These are phyloP conservation scores for Ambrosiella cleistominuta DNA, from an alignment of 2,329 filamentous ascomycete genomes.

Conservation along the genomic window DNA sequence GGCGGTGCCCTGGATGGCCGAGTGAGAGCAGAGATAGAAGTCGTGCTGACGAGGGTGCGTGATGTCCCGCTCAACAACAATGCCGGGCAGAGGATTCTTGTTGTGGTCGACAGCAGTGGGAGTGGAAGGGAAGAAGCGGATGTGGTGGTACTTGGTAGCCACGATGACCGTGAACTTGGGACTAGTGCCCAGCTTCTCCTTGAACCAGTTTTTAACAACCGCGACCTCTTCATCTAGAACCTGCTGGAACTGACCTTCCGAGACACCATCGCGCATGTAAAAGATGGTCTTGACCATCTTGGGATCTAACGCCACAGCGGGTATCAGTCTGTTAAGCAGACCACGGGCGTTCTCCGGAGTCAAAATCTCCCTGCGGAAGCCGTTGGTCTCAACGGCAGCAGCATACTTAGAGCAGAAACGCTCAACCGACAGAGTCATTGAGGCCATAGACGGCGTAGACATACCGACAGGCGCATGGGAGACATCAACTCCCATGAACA, in stretches of 20 bases:
- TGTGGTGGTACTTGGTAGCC: conserved; percentile 84
- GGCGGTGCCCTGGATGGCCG: conserved; percentile 83
- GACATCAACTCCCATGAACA: conserved; percentile 83
- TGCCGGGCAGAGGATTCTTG: conserved; percentile 69
- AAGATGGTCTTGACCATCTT: conserved; percentile 33
- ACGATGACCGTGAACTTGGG: conserved; percentile 72
- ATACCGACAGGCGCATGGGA: conserved; percentile 63
- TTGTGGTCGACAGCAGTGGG: conserved; percentile 46
- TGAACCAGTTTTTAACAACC: conserved; percentile 47
- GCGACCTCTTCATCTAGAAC: conserved; percentile 64
- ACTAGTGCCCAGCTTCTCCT: conserved; percentile 20
- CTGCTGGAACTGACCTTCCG: conserved; percentile 66
- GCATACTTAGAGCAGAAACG: conserved; percentile 54
- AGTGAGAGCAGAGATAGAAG: conserved; percentile 49
- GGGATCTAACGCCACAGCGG: conserved; percentile 23
- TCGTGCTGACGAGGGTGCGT: conserved; percentile 84
- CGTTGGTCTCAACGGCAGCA: conserved; percentile 68
- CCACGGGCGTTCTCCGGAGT: conserved; percentile 43
- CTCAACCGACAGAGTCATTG: conserved; percentile 71
- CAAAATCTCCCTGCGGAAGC: conserved; percentile 65
- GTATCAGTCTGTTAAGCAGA: conserved; percentile 47
- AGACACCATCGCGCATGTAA: conserved; percentile 86
- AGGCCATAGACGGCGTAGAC: conserved; percentile 57
- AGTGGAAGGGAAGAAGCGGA: conserved; percentile 68
- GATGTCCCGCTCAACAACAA: conserved; percentile 72